These are phyloP conservation scores for Chondrus crispus DNA, from an alignment of 23 red algal species.

Conservation along the genomic window DNA sequence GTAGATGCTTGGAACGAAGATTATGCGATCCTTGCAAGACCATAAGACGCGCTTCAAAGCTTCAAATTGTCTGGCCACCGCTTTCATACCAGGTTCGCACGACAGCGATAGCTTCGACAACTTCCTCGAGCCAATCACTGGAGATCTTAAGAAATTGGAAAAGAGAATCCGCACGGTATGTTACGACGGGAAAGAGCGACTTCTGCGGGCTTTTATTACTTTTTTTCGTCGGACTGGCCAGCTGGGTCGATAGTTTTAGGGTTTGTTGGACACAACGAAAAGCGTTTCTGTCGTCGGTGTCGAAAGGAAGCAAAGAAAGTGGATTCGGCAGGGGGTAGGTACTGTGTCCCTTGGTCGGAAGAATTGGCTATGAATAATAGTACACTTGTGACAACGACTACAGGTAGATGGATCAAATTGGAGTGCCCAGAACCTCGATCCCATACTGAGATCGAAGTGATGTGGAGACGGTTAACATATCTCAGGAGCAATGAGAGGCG, in stretches of 20 bases:
- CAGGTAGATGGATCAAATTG: too few relatives aligned
- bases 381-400: too few relatives aligned
- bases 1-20: neutral
- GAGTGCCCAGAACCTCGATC: neutral
- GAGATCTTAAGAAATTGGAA: neutral
- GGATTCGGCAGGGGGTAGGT: too few relatives aligned
- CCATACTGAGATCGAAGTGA: neutral
- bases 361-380: too few relatives aligned
- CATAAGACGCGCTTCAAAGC: neutral
- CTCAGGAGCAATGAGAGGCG: too few relatives aligned
- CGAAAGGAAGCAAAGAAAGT: too few relatives aligned
- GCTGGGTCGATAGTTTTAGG: constrained; percentile 3
- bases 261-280: neutral
- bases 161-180: neutral
- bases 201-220: neutral
- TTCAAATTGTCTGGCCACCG: neutral
- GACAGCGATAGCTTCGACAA: neutral
- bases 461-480: neutral
- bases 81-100: neutral
- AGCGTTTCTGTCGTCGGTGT: neutral
- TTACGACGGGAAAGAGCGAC: neutral
- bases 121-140: neutral
- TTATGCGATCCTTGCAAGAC: neutral
- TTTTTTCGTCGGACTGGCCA: neutral
- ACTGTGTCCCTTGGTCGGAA: too few relatives aligned